phyloP scores from a whole-genome alignment of 371 early-diverging fungal genomes.

The Blyttiomyces sp. region DNA sequence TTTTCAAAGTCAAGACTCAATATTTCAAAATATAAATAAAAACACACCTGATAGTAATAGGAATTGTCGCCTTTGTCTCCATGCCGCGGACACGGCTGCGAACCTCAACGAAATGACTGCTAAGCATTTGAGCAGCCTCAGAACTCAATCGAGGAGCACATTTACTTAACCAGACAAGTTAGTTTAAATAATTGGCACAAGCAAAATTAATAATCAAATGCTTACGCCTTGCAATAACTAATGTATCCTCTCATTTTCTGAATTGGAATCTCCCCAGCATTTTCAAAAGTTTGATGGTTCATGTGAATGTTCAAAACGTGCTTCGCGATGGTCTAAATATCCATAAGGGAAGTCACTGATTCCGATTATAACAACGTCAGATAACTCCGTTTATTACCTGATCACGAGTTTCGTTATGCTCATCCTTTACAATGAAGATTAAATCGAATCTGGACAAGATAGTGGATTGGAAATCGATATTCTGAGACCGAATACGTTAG shows the following conservation, averaged over 20 bases:
- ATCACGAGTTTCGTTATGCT: slow-evolving; percentile 52
- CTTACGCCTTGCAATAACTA: slow-evolving; percentile 86
- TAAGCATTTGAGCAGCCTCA: slow-evolving; percentile 87
- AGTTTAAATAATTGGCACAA: not conserved
- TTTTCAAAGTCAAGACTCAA: too few relatives aligned
- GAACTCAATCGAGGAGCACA: slow-evolving; percentile 89
- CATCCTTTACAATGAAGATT: slow-evolving; percentile 77
- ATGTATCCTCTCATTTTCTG: slow-evolving; percentile 93
- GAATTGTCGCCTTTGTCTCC: slow-evolving; percentile 74
- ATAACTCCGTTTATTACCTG: too few relatives aligned
- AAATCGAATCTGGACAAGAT: slow-evolving; percentile 99
- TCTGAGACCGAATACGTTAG: slow-evolving; percentile 45
- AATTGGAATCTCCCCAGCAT: slow-evolving; percentile 75
- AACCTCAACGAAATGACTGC: slow-evolving; percentile 92
- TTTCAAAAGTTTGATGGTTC: slow-evolving; percentile 46
- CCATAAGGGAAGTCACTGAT: too few relatives aligned
- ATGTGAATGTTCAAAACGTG: slow-evolving; percentile 93
- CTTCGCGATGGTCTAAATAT: slow-evolving; percentile 84
- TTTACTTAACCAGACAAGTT: slow-evolving; percentile 47
- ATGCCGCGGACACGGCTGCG: slow-evolving; percentile 81
- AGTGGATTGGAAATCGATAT: slow-evolving; percentile 99
- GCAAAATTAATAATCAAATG: not conserved
- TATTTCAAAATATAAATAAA: too few relatives aligned
- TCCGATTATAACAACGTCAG: too few relatives aligned
- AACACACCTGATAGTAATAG: slow-evolving; percentile 90